phyloP scores from a whole-genome alignment of 371 early-diverging fungal species.

The Lichtheimia ornata region DNA sequence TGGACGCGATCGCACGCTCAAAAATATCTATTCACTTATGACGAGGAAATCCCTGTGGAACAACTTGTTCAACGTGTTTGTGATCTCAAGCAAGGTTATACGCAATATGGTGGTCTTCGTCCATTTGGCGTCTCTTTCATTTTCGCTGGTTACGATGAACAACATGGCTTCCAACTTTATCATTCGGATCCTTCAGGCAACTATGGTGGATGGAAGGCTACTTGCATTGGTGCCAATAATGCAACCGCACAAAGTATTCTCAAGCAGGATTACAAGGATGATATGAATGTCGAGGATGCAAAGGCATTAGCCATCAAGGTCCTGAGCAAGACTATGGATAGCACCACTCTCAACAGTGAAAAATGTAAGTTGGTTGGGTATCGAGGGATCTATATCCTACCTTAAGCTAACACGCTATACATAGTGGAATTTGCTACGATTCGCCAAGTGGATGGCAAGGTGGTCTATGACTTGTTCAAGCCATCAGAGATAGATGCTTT shows the following conservation, averaged over 20 bases:
- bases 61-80: conserved; percentile 94
- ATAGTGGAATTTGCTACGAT: conserved; percentile 86
- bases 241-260: conserved; percentile 89
- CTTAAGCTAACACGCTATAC: background rate
- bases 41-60: conserved; percentile 90
- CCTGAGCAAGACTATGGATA: conserved; percentile 95
- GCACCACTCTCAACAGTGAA: conserved; percentile 84
- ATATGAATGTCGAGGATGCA: conserved; percentile 85
- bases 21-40: conserved; percentile 85
- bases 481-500: conserved; percentile 77
- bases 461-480: conserved; percentile 68
- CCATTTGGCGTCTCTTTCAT: conserved; percentile 99
- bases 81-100: conserved; percentile 98
- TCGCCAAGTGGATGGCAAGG: conserved; percentile 48
- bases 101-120: conserved; percentile 98
- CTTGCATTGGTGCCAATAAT: conserved; percentile 96
- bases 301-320: conserved; percentile 90
- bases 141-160: conserved; percentile 94
- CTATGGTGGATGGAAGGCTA: conserved; percentile 98
- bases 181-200: conserved; percentile 99
- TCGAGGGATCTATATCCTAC: conserved; percentile 2
- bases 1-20: conserved; percentile 91
- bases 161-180: conserved; percentile 94
- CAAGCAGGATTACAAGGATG: conserved; percentile 94
- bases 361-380: conserved; percentile 70